A percentile compares a stretch with the other conserved stretches of the same genome.
Conservation (phyloP, 169 alveolate genomes). For the Theileria orientalis region DNA sequence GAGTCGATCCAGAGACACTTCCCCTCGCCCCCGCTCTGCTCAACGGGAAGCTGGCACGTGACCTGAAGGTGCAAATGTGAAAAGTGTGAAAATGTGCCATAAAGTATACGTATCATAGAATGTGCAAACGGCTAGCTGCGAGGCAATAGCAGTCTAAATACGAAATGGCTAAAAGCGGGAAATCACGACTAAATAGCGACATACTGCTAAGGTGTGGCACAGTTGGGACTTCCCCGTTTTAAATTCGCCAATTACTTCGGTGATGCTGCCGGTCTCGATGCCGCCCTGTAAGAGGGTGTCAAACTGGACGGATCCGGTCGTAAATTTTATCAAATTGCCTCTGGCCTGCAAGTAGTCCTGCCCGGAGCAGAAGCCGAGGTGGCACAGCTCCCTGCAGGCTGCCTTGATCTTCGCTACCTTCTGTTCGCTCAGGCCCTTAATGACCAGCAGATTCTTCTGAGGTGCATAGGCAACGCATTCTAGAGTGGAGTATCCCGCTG, state of each 20-base stretch:
- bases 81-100: neutral
- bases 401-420: slow-evolving; percentile 92
- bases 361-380: slow-evolving; percentile 90
- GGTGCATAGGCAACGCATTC: slow-evolving; percentile 93
- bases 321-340: slow-evolving; percentile 86
- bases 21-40: slow-evolving; percentile 97
- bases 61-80: slow-evolving; percentile 73
- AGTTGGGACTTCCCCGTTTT: slow-evolving; percentile 98
- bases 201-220: slow-evolving; percentile 92
- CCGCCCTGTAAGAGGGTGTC: slow-evolving; percentile 97
- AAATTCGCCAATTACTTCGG: slow-evolving; percentile 98
- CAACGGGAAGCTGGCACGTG: slow-evolving; percentile 92
- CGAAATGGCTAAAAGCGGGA: neutral
- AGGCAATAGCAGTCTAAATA: too few species aligned
- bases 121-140: neutral
- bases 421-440: slow-evolving; percentile 96
- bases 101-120: neutral
- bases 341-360: slow-evolving; percentile 89
- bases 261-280: slow-evolving; percentile 92
- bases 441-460: slow-evolving; percentile 81
- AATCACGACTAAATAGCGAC: slow-evolving; percentile 22
- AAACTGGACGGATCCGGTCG: slow-evolving; percentile 92
- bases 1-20: slow-evolving; percentile 99
- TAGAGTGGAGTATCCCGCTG: slow-evolving; percentile 89
- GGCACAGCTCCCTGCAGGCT: slow-evolving; percentile 89